Evolutionary conservation across 208 protist species (phyloP).

Genomic region (Trypanosoma lewisi): DNA sequence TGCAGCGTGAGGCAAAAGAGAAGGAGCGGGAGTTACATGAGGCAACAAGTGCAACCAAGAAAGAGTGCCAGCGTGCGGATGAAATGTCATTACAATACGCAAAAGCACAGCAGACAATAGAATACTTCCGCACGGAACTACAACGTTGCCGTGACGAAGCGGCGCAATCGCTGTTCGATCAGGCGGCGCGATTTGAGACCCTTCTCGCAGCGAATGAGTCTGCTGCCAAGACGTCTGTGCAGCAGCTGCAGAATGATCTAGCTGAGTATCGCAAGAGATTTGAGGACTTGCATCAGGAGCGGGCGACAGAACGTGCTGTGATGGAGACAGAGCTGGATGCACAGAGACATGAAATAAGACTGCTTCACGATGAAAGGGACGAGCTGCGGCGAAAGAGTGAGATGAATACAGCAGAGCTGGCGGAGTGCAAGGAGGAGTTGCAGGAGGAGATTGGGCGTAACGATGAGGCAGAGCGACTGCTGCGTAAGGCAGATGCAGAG

Average conservation of each 20-base stretch:
- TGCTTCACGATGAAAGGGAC: slow-evolving; percentile 16
- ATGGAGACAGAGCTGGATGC: slow-evolving; percentile 1
- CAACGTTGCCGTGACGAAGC: slow-evolving; percentile 8
- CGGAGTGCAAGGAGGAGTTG: background rate
- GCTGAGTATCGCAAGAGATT: background rate
- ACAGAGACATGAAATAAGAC: background rate
- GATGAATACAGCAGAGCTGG: slow-evolving; percentile 19
- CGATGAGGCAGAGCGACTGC: slow-evolving; percentile 10
- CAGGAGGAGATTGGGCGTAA: slow-evolving; percentile 7
- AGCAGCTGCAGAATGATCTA: slow-evolving; percentile 10
- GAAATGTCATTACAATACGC: slow-evolving; percentile 1
- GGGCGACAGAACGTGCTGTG: background rate
- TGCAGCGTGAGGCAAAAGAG: slow-evolving; percentile 3
- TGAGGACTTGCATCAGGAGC: slow-evolving; percentile 16
- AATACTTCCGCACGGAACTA: background rate
- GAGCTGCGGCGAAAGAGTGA: slow-evolving; percentile 29
- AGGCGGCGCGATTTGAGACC: slow-evolving; percentile 15
- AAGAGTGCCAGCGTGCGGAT: background rate
- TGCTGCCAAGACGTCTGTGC: background rate
- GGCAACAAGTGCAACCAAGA: slow-evolving; percentile 13
- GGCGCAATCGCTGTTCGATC: slow-evolving; percentile 1
- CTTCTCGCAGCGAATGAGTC: slow-evolving; percentile 3
- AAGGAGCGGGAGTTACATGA: slow-evolving; percentile 20
- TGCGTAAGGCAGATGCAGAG: slow-evolving; percentile 15
- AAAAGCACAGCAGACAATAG: slow-evolving; percentile 10